Conservation (phyloP, 257 asterid genomes). For the Apocynum venetum region DNA sequence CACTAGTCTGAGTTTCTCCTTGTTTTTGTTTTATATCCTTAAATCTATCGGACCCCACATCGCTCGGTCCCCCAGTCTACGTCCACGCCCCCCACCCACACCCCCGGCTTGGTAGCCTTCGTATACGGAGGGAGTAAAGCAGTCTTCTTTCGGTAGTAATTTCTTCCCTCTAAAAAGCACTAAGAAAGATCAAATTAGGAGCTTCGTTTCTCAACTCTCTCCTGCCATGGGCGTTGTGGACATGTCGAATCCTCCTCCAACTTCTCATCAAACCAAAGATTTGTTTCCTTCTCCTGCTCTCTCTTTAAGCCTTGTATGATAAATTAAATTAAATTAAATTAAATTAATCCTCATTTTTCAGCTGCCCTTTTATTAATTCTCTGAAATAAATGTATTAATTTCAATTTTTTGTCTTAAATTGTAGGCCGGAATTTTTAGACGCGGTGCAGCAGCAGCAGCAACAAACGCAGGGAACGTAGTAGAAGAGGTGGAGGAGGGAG, state of each 20-base stretch:
- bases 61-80: not conserved
- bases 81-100: not conserved
- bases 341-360: no score
- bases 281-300: slow-evolving; percentile 64
- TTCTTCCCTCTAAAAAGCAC: no score
- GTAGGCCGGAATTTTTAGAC: slow-evolving; percentile 81
- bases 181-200: not conserved
- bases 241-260: slow-evolving; percentile 53
- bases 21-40: slow-evolving; percentile 40
- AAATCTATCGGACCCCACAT: slow-evolving; percentile 32
- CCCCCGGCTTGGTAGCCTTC: not conserved
- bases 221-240: slow-evolving; percentile 47
- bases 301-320: slow-evolving; percentile 67
- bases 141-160: no score
- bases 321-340: not conserved
- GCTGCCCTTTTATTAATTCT: no score
- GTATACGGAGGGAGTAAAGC: no score
- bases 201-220: not conserved
- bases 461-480: not conserved
- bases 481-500: slow-evolving; percentile 35
- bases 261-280: slow-evolving; percentile 36
- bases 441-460: slow-evolving; percentile 33
- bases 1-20: slow-evolving; percentile 3
- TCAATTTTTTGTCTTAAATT: not conserved
- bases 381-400: not conserved